Percentiles rank a stretch among this genome's conserved stretches.
Evolutionary conservation across 768 basidiomycete species (phyloP).

Genomic region (Xerocomellus amylosporus): DNA sequence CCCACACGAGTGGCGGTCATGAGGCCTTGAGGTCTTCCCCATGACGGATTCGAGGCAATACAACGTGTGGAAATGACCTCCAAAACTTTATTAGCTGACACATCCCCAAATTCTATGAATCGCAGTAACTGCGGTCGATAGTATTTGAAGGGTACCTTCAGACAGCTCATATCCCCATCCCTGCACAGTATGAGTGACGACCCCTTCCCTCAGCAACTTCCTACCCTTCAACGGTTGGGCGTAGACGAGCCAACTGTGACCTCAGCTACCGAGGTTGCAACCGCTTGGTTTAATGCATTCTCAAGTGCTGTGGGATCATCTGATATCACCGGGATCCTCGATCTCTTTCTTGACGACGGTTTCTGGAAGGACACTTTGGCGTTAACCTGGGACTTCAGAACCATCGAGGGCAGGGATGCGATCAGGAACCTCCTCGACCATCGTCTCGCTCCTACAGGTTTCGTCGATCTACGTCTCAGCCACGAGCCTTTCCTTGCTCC

Average conservation of each 20-base stretch:
- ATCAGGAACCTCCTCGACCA: constrained; percentile 41
- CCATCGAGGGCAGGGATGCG: constrained; percentile 39
- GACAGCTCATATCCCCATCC: neutral
- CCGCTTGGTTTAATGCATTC: constrained; percentile 25
- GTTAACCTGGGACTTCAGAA: constrained; percentile 56
- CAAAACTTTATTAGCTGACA: neutral
- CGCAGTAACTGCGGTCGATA: neutral
- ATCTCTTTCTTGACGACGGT: constrained; percentile 30
- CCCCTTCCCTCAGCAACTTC: constrained; percentile 26
- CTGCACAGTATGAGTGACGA: constrained; percentile 16
- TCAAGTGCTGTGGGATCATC: constrained; percentile 20
- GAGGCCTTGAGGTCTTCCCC: neutral
- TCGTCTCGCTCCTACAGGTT: constrained; percentile 32
- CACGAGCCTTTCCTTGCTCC: constrained; percentile 25
- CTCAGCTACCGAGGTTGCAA: constrained; percentile 23
- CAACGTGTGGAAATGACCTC: too few species aligned
- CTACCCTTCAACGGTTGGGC: constrained; percentile 29
- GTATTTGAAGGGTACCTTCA: neutral
- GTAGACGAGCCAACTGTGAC: constrained; percentile 19
- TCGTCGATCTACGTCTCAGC: constrained; percentile 18
- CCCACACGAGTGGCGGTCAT: neutral
- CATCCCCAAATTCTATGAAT: neutral
- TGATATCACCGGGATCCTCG: constrained; percentile 15
- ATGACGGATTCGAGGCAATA: neutral
- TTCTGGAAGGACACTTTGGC: constrained; percentile 55